These are phyloP conservation scores for Cichorium intybus DNA, from an alignment of 140 eudicot species.

Conservation along the genomic window DNA sequence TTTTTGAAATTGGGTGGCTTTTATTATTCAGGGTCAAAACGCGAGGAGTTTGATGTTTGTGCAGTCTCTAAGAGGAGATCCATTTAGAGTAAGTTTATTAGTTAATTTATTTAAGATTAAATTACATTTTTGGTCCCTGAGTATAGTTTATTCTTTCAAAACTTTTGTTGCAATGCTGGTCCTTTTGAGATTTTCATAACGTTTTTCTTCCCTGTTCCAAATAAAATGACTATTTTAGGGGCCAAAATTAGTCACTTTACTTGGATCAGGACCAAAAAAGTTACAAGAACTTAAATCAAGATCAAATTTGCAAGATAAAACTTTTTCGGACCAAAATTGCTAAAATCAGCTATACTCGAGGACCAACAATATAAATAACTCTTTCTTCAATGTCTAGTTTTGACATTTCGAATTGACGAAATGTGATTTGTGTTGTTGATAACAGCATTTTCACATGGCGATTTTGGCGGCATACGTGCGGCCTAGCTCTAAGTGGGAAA, in stretches of 20 bases:
- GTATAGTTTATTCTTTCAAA: not conserved
- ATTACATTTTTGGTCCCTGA: not conserved
- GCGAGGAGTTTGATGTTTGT: slow-evolving; percentile 60
- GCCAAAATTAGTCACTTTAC: no score
- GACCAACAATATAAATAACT: not conserved
- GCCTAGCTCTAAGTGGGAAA: slow-evolving; percentile 65
- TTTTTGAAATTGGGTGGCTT: not conserved
- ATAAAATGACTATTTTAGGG: not conserved
- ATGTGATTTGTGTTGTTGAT: slow-evolving; percentile 5
- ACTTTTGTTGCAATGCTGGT: not conserved
- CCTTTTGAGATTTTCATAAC: no score
- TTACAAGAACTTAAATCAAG: no score
- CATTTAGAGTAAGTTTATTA: slow-evolving; percentile 60
- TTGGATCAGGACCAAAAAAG: no score
- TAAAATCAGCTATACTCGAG: not conserved
- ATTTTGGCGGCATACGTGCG: slow-evolving; percentile 66
- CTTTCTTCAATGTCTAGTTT: not conserved
- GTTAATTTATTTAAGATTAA: not conserved
- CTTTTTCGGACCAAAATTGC: not conserved
- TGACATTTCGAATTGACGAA: not conserved
- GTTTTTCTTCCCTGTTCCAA: no score
- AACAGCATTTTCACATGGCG: slow-evolving; percentile 83
- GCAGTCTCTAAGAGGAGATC: slow-evolving; percentile 92
- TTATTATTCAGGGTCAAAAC: slow-evolving; percentile 55
- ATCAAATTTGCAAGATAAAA: no score